Evolutionary conservation across 225 moss, liverwort and hornwort genomes (phyloP), one percentile per base, ranked within the genome.

Genomic region (Ulota crispa): DNA sequence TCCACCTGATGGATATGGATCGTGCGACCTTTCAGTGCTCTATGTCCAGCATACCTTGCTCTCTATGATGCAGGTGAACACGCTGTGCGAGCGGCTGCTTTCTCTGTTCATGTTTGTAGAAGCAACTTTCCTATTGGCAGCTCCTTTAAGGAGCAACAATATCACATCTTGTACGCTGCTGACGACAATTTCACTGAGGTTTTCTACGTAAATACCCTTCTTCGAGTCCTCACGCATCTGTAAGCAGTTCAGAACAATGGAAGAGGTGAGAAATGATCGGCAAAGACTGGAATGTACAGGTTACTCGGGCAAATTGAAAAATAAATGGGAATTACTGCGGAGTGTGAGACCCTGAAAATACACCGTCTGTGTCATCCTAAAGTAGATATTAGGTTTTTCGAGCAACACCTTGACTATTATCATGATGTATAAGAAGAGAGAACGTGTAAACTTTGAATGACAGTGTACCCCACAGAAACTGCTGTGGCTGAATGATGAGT

Each of bases 21-120:
- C 23, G 54, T 8, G 3, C 8, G 41, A 37, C 20, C 26, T 28
- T 19, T 1, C 0, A 43, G 20, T 24, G 24, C 28, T 37, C 10
- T 52, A 10, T 27, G 47, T 10, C 30, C 4, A 37, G 14, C 73
- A 63, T 83, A 87, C 91, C 89, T 82, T 87, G 85, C 91, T 91
- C 77, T 91, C 87, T 69, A 91, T 78, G 53, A 67, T 85, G 82
- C 91, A 91, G 64, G 91, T 85, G 59, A 91, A 91, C 19, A 91
- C 89, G 68, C 87, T 89, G 77, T 89, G 91, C 3, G 89, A 91
- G 36, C 91, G 87, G 70, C 89, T 91, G 70, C 91, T 91, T 79
- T 91, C 91, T 68, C 87, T 73, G 36, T 91, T 91, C 91, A 91
- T 91, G 70, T 87, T 87, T 7, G 91, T 91, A 36, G 91, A 83